These are phyloP conservation scores for Globisporangium echinulatum DNA, from an alignment of 352 stramenopile genomes.

Conservation along the genomic window DNA sequence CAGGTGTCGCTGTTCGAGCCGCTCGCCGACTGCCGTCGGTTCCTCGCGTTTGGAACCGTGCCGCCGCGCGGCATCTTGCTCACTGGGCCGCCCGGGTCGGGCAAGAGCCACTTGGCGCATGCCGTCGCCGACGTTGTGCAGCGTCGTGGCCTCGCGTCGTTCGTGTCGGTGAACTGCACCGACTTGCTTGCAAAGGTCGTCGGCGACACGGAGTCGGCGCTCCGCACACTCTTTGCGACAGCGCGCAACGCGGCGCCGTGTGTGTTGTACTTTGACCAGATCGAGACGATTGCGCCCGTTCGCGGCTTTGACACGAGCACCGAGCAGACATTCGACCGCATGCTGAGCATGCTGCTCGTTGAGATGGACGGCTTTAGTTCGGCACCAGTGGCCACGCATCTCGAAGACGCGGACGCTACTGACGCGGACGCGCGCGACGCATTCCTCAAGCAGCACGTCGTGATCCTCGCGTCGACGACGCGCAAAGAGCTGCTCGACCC, in stretches of 20 bases:
- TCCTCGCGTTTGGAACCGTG: slow-evolving; percentile 95
- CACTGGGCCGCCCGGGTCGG: slow-evolving; percentile 96
- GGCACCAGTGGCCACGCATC: slow-evolving; percentile 12
- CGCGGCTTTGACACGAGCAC: slow-evolving; percentile 89
- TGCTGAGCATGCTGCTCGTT: no score
- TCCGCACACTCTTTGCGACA: no score
- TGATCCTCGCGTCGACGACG: no score
- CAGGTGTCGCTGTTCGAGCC: slow-evolving; percentile 95
- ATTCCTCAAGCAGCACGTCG: no score
- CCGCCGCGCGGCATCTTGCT: slow-evolving; percentile 97
- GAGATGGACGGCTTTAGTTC: no score
- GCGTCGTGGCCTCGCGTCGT: slow-evolving; percentile 61
- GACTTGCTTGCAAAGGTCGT: no score
- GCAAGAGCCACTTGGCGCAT: slow-evolving; percentile 95
- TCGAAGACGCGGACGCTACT: slow-evolving; percentile 28
- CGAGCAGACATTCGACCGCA: slow-evolving; percentile 77
- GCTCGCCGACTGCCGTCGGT: slow-evolving; percentile 93
- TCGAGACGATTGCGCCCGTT: slow-evolving; percentile 83
- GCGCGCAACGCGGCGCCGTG: no score
- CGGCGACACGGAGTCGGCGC: no score
- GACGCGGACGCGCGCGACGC: no score
- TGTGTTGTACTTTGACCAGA: slow-evolving; percentile 83
- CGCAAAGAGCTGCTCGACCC: no score
- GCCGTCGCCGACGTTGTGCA: slow-evolving; percentile 56
- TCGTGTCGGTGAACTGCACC: slow-evolving; percentile 35